phyloP scores from a whole-genome alignment of 2,329 filamentous ascomycete genomes.

The Botrytis aclada region DNA sequence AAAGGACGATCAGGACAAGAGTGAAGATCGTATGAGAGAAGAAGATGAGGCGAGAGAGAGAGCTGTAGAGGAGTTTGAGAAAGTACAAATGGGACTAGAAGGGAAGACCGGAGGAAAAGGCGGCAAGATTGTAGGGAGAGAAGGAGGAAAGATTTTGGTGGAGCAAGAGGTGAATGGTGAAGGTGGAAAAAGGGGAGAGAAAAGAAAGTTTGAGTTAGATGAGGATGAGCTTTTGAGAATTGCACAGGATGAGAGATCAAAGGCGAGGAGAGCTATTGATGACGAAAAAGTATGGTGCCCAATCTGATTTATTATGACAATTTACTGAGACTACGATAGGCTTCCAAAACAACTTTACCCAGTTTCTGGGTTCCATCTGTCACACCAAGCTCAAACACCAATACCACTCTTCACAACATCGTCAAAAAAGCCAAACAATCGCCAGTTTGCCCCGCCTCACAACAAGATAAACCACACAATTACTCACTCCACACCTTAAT shows the following conservation, averaged over 20 bases:
- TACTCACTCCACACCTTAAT: constrained; percentile 79
- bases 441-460: constrained; percentile 75
- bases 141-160: constrained; percentile 45
- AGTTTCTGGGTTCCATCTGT: constrained; percentile 93
- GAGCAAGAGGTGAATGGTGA: constrained; percentile 37
- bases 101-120: constrained; percentile 39
- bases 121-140: constrained; percentile 42
- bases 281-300: constrained; percentile 59
- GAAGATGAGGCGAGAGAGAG: constrained; percentile 68
- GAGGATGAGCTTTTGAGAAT: constrained; percentile 72
- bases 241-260: constrained; percentile 65
- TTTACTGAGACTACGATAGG: constrained; percentile 32
- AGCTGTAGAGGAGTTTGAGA: constrained; percentile 79
- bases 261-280: constrained; percentile 67
- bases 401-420: constrained; percentile 53
- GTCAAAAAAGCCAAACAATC: constrained; percentile 62
- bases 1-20: constrained; percentile 57
- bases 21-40: constrained; percentile 56
- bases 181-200: constrained; percentile 43
- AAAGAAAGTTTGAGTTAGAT: constrained; percentile 80
- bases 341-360: constrained; percentile 65
- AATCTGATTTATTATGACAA: neutral
- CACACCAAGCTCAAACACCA: constrained; percentile 65
- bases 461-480: constrained; percentile 61
- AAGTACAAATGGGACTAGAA: constrained; percentile 68